Evolutionary conservation across 345 rosid species (phyloP).

Genomic region (Camelina laxa): DNA sequence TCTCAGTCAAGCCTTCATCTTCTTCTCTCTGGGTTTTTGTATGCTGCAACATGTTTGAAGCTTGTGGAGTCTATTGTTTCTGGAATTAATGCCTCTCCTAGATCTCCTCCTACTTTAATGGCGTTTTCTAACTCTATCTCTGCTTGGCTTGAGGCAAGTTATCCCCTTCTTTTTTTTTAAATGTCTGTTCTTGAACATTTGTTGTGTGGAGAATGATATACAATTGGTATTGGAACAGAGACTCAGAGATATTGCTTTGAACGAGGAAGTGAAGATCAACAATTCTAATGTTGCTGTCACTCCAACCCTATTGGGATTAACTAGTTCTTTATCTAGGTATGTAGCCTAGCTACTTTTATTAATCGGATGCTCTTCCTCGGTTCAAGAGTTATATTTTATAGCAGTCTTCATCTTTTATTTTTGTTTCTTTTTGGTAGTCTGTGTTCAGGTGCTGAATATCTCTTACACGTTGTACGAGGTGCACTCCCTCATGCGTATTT

Average conservation of each 20-base stretch:
- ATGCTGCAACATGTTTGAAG: constrained; percentile 80
- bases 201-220: constrained; percentile 27
- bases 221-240: constrained; percentile 50
- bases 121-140: constrained; percentile 75
- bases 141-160: constrained; percentile 71
- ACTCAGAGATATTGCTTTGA: constrained; percentile 76
- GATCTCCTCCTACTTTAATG: constrained; percentile 60
- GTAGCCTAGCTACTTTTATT: background rate
- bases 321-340: constrained; percentile 78
- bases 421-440: constrained; percentile 37
- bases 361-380: background rate
- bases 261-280: constrained; percentile 72
- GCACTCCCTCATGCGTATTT: constrained; percentile 66
- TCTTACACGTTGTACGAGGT: constrained; percentile 69
- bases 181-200: background rate
- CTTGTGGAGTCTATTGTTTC: constrained; percentile 60
- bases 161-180: background rate
- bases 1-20: constrained; percentile 64
- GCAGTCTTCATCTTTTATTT: background rate
- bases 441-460: constrained; percentile 44
- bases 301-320: constrained; percentile 84
- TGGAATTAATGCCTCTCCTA: constrained; percentile 46
- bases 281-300: constrained; percentile 49
- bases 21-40: constrained; percentile 63
- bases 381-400: background rate